Evolutionary conservation across 1,284 basidiomycete species (phyloP), one percentile per base, ranked within the genome.

Genomic region (Marasmius oreades): DNA sequence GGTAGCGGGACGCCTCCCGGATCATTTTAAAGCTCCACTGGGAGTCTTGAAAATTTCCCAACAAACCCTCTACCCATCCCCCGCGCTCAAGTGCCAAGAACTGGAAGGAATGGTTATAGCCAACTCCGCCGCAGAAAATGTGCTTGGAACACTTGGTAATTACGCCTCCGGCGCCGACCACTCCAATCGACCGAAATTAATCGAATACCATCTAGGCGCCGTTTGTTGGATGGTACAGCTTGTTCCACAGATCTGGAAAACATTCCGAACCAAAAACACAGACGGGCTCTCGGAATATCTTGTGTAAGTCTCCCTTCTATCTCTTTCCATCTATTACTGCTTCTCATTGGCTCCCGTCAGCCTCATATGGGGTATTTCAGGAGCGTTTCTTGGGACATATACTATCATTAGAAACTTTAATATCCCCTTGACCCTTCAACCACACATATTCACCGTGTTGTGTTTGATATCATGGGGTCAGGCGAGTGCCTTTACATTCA

Each of bases 211-310:
- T 44, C 26, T 47, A 85, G 86, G 86, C 7, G 82, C 86, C 0
- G 69, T 89, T n/a, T 81, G 80, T 52, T 89, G 87, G 87, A 82
- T 80, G 0, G 72, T 79, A 2, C 86, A 91, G 67, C 74, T 93
- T 28, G 67, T 92, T 11, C 91, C 90, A 11, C 91, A 92, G 65
- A 78, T 86, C 20, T 83, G 82, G 79, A 92, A 93, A 68, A 88
- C 80, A 62, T 86, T 82, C 71, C 78, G 84, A n/a, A 74, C 78
- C 20, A 89, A 92, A 65, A 82, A 81, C 31, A 90, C 88, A 0
- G 77, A 84, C 23, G 91, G 92, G 0, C 76, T 93, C 5, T 92
- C 90, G 0, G 79, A 77, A 14, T 84, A 75, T 67, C 77, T 94
- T 34, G 82, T 91, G 85, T 88, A 77, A 80, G 82, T 83, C 52